phyloP scores from a whole-genome alignment of 1,139 yeast genomes.

The Chernovozyma aurita region DNA sequence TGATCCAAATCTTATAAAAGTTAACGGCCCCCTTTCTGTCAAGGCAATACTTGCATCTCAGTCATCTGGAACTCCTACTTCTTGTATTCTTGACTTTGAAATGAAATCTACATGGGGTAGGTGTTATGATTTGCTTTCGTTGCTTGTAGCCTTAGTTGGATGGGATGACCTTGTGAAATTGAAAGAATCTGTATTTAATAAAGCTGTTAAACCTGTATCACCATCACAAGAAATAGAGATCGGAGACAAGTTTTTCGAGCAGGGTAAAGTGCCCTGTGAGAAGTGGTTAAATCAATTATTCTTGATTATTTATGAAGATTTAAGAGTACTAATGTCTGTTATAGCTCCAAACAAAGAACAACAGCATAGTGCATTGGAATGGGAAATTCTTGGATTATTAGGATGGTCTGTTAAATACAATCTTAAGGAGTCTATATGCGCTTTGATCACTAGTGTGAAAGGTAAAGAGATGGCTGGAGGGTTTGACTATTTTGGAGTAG shows the following conservation, averaged over 20 bases:
- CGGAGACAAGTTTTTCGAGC: slow-evolving; percentile 1
- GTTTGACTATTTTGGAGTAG: slow-evolving; percentile 37
- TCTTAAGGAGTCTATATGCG: slow-evolving; percentile 33
- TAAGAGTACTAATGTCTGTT: slow-evolving; percentile 27
- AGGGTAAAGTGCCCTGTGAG: slow-evolving; percentile 21
- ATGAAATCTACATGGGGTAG: slow-evolving; percentile 42
- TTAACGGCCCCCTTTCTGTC: slow-evolving; percentile 25
- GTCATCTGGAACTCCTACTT: slow-evolving; percentile 24
- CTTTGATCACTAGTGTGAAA: slow-evolving; percentile 37
- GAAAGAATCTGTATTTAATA: slow-evolving; percentile 19
- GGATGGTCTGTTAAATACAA: slow-evolving; percentile 42
- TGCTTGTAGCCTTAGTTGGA: slow-evolving; percentile 35
- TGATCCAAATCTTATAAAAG: slow-evolving; percentile 26
- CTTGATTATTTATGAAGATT: slow-evolving; percentile 34
- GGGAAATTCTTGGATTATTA: slow-evolving; percentile 39
- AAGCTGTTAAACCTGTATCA: not conserved
- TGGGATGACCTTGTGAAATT: slow-evolving; percentile 33
- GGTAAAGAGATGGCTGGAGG: slow-evolving; percentile 31
- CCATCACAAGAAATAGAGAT: not conserved
- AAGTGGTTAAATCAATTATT: slow-evolving; percentile 40
- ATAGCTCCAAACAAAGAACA: slow-evolving; percentile 19
- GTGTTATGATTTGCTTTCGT: slow-evolving; percentile 35
- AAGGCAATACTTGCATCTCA: slow-evolving; percentile 29
- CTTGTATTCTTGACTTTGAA: slow-evolving; percentile 31
- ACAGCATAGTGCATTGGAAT: slow-evolving; percentile 39